Base-by-base conservation (phyloP, 164 flowering plant genomes). In the Chloranthus sessilifolius region DNA sequence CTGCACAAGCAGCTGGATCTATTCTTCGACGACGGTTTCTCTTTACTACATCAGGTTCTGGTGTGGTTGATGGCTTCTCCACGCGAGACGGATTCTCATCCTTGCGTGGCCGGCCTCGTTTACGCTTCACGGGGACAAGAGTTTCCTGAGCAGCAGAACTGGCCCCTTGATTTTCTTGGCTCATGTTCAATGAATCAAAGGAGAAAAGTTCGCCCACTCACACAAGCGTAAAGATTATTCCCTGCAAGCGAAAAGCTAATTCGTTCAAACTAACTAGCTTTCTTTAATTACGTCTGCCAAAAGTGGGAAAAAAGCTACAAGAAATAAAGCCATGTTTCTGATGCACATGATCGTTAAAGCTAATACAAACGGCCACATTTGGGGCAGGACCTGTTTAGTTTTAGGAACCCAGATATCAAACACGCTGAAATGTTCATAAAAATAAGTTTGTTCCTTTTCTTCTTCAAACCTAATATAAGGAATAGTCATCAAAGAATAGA, bases 81-180 rank as follows among this genome's bases (percentile, higher is more conserved):
- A 34, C 53, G 3, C 40, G 44, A 4, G 5, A 25, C 42, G 39
- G 24, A 45, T 37, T 47, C 8, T 43, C 52, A 64, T 68, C 71
- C 56, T 79, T 81, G 27, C 85, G 54, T 21, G 95, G 95, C 27
- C 95, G 91, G 25, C 97, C 97, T 11, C 95, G 75, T 55, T 68
- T 82, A 16, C 89, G 80, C 68, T 81, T 85, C 47, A 43, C 47
- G 36, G 77, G 70, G 17, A 58, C 22, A 15, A 37, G 30, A 40
- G 30, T 49, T 31, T 44, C 69, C 3, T 71, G 65, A 49, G 62
- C 36, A 42, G 45, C 65, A 43, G 77, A 55, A 68, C 34, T 53
- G 52, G 44, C 68, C n/a, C 53, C 76, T 66, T 56, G 81, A 56
- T 59, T 62, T 16, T 47, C 65, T 55, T 64, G 70, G 48, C 66